These are phyloP conservation scores for Paramecium pentaurelia DNA, from an alignment of 73 alveolate species.

Conservation along the genomic window DNA sequence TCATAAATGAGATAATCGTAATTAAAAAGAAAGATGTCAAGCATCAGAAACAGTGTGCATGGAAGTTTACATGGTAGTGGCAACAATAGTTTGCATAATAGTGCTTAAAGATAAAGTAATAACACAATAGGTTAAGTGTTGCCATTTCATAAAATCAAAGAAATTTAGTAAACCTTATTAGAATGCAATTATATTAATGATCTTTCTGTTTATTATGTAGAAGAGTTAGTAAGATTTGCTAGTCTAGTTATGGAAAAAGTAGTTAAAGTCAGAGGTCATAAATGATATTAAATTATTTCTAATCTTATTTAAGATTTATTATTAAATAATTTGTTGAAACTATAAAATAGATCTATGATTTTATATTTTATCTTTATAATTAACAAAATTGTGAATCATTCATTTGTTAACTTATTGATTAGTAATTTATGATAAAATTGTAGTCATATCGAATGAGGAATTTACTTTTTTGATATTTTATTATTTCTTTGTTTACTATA, in stretches of 20 bases:
- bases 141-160: constrained; percentile 12
- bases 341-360: neutral
- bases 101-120: neutral
- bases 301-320: neutral
- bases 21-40: neutral
- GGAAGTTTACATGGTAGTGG: neutral
- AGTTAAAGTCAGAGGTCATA: neutral
- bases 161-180: neutral
- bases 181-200: neutral
- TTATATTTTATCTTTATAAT: neutral
- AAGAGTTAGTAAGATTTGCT: constrained; percentile 7
- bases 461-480: neutral
- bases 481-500: neutral
- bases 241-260: constrained; percentile 16
- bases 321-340: neutral
- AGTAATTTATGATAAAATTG: neutral
- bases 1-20: neutral
- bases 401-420: neutral
- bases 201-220: neutral
- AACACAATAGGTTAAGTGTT: neutral
- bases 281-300: neutral
- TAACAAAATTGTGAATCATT: neutral
- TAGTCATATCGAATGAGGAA: neutral
- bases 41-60: neutral
- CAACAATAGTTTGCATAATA: neutral